These are phyloP conservation scores for Penicillium manginii DNA, from an alignment of 495 filamentous ascomycete species.

Conservation along the genomic window DNA sequence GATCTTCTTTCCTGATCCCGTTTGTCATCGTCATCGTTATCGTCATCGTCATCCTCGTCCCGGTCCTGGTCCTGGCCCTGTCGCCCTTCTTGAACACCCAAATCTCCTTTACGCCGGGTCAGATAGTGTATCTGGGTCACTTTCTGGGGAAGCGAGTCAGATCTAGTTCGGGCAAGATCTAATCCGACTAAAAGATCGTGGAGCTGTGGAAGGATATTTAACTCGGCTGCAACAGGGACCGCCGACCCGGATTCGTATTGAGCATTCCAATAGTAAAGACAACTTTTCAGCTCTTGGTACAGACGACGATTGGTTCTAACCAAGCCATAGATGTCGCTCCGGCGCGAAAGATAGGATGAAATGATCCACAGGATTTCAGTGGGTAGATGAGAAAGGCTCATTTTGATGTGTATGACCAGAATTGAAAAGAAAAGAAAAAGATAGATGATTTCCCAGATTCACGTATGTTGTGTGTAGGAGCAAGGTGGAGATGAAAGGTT, in stretches of 20 bases:
- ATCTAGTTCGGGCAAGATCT: neutral
- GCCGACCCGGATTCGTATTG: neutral
- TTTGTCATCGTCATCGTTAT: too few relatives aligned
- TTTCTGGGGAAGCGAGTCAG: neutral
- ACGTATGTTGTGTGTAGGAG: too few relatives aligned
- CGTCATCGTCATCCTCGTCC: too few relatives aligned
- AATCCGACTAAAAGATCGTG: neutral
- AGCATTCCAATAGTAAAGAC: neutral
- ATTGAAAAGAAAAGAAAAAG: too few relatives aligned
- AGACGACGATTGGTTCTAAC: too few relatives aligned
- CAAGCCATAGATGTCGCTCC: neutral
- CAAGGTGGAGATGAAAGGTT: too few relatives aligned
- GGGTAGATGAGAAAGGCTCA: neutral
- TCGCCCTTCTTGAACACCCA: neutral
- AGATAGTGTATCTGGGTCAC: neutral
- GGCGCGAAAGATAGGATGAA: too few relatives aligned
- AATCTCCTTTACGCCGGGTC: neutral
- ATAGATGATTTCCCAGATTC: too few relatives aligned
- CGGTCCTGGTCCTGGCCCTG: too few relatives aligned
- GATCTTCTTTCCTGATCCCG: neutral
- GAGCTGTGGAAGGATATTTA: neutral
- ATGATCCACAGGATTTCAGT: neutral
- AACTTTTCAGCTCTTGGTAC: neutral
- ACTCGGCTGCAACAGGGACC: neutral
- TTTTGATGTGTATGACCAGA: neutral